These are phyloP conservation scores for Parastagonospora avenae DNA, from an alignment of 2,329 filamentous ascomycete genomes.

Conservation along the genomic window DNA sequence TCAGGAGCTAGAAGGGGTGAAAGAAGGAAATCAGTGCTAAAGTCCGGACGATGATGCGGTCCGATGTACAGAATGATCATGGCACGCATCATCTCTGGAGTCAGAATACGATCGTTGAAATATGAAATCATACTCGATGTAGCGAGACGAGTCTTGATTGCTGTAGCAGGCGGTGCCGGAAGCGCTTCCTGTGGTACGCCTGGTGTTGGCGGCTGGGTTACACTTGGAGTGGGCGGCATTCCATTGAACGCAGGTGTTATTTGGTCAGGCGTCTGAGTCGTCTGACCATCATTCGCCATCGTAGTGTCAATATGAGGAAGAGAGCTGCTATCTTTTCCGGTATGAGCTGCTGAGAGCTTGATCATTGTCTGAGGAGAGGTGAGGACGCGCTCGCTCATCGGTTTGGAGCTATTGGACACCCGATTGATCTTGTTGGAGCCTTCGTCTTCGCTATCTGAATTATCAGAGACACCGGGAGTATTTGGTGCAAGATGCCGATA, in stretches of 20 bases:
- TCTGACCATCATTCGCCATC: slow-evolving; percentile 22
- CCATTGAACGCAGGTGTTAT: slow-evolving; percentile 14
- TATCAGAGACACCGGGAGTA: slow-evolving; percentile 80
- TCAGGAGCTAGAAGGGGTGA: slow-evolving; percentile 91
- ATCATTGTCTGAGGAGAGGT: slow-evolving; percentile 44
- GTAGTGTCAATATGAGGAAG: slow-evolving; percentile 26
- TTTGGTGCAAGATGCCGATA: slow-evolving; percentile 81
- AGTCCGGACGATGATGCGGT: slow-evolving; percentile 90
- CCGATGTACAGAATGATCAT: slow-evolving; percentile 99
- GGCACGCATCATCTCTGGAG: slow-evolving; percentile 97
- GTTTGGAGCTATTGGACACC: slow-evolving; percentile 10
- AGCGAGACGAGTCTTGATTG: slow-evolving; percentile 81
- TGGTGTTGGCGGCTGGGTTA: slow-evolving; percentile 22
- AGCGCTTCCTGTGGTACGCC: slow-evolving; percentile 38
- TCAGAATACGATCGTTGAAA: slow-evolving; percentile 92
- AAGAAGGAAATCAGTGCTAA: slow-evolving; percentile 86
- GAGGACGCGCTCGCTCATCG: slow-evolving; percentile 31
- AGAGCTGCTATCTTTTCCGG: slow-evolving; percentile 32
- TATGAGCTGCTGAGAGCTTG: slow-evolving; percentile 47
- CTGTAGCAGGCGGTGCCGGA: slow-evolving; percentile 41
- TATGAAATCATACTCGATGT: slow-evolving; percentile 98
- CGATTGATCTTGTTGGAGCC: slow-evolving; percentile 11
- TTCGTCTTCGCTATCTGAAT: slow-evolving; percentile 62
- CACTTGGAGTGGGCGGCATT: slow-evolving; percentile 25
- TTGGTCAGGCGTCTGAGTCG: slow-evolving; percentile 28